Percentiles rank a stretch among this genome's conserved stretches.
Evolutionary conservation across 306 rosid genomes (phyloP).

Genomic region (Dalbergia cochinchinensis): DNA sequence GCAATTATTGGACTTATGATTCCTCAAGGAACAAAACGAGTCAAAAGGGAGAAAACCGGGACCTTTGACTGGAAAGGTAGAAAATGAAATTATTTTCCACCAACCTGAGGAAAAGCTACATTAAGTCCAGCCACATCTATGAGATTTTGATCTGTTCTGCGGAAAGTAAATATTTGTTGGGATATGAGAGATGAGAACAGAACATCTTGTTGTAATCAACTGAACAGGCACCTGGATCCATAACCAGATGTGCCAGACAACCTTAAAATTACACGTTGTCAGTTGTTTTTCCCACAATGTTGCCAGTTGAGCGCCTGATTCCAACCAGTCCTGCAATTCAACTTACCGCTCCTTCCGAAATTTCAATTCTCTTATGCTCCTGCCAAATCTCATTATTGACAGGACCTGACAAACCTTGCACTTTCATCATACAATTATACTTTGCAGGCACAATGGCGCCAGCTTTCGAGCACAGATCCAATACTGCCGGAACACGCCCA

Average conservation of each 20-base stretch:
- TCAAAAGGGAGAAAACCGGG: slow-evolving; percentile 25
- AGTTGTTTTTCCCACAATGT: slow-evolving; percentile 25
- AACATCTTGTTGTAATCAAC: slow-evolving; percentile 24
- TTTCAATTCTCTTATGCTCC: slow-evolving; percentile 27
- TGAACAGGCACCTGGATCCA: slow-evolving; percentile 38
- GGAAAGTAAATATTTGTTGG: slow-evolving; percentile 25
- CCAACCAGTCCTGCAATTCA: slow-evolving; percentile 22
- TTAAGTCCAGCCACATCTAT: slow-evolving; percentile 7
- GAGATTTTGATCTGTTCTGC: slow-evolving; percentile 33
- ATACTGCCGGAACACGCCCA: slow-evolving; percentile 79
- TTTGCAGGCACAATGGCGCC: slow-evolving; percentile 70
- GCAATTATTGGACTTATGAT: slow-evolving; percentile 33
- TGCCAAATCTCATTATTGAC: slow-evolving; percentile 4
- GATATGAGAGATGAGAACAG: slow-evolving; percentile 15
- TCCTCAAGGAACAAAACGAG: slow-evolving; percentile 27
- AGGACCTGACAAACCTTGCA: slow-evolving; percentile 68
- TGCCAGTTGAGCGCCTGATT: slow-evolving; percentile 15
- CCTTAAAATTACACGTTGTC: slow-evolving; percentile 36
- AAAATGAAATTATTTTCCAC: slow-evolving; percentile 29
- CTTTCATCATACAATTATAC: slow-evolving; percentile 79
- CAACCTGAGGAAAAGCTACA: slow-evolving; percentile 35
- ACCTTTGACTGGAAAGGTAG: slow-evolving; percentile 37
- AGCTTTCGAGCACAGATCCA: slow-evolving; percentile 78
- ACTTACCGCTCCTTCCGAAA: slow-evolving; percentile 20
- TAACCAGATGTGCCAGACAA: slow-evolving; percentile 42